A percentile compares a stretch with the other conserved stretches of the same genome.
phyloP scores from a whole-genome alignment of 768 basidiomycete genomes.

The Pholiota molesta region DNA sequence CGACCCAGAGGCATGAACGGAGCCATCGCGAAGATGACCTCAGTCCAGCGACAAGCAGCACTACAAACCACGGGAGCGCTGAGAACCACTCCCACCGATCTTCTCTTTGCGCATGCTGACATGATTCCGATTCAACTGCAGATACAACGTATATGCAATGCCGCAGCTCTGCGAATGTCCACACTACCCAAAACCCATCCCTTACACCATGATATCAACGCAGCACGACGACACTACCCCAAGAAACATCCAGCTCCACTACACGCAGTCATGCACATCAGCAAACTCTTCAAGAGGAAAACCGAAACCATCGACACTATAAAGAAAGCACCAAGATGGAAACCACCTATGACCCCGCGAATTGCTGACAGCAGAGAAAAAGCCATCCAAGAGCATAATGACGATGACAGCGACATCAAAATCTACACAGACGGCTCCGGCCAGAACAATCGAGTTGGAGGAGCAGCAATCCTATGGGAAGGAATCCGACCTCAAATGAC shows the following conservation, averaged over 20 bases:
- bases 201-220: slow-evolving; percentile 6
- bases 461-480: slow-evolving; percentile 7
- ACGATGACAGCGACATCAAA: background rate
- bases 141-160: slow-evolving; percentile 14
- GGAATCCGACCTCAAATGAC: background rate
- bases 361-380: background rate
- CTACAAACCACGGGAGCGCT: slow-evolving; percentile 14
- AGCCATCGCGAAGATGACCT: slow-evolving; percentile 8
- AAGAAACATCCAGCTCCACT: slow-evolving; percentile 23
- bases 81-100: background rate
- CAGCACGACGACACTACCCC: background rate
- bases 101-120: background rate
- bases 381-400: slow-evolving; percentile 5
- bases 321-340: slow-evolving; percentile 3
- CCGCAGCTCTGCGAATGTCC: slow-evolving; percentile 14
- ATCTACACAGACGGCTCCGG: slow-evolving; percentile 23
- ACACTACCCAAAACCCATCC: slow-evolving; percentile 23
- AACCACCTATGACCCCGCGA: background rate
- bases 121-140: background rate
- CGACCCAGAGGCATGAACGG: slow-evolving; percentile 6
- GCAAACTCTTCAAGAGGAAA: background rate
- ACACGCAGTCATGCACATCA: slow-evolving; percentile 20
- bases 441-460: slow-evolving; percentile 9
- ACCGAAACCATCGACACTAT: slow-evolving; percentile 20
- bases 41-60: slow-evolving; percentile 14